phyloP scores from a whole-genome alignment of 352 stramenopile genomes.

The Phytopythium delawarense region DNA sequence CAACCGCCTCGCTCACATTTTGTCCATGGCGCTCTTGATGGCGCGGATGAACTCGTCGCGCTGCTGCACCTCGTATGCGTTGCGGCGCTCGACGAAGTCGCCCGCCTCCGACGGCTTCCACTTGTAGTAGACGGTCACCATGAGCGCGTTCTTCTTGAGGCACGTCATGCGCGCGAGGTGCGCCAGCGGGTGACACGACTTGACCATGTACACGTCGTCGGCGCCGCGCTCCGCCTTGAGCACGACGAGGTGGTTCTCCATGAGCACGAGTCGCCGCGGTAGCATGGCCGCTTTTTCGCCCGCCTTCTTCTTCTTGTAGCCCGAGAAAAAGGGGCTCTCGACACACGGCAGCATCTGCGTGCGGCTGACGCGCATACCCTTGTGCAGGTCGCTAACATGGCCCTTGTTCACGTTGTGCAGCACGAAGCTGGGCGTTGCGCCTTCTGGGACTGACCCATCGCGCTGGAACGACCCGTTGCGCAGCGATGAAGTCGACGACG shows the following conservation, averaged over 20 bases:
- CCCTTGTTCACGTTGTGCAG: conserved; percentile 57
- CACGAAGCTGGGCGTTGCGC: conserved; percentile 17
- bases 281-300: conserved; percentile 33
- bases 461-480: conserved; percentile 43
- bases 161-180: conserved; percentile 83
- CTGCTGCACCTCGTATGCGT: conserved; percentile 84
- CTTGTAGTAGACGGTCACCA: conserved; percentile 88
- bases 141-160: conserved; percentile 86
- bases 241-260: conserved; percentile 73
- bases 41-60: conserved; percentile 86
- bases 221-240: conserved; percentile 68
- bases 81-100: conserved; percentile 53
- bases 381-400: conserved; percentile 40
- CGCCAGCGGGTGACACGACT: conserved; percentile 66
- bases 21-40: conserved; percentile 79
- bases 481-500: conserved; percentile 36
- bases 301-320: conserved; percentile 80
- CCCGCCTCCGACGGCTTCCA: conserved; percentile 35
- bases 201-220: conserved; percentile 73
- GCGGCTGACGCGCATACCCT: conserved; percentile 68
- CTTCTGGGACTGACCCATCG: conserved; percentile 8
- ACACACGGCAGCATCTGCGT: conserved; percentile 66
- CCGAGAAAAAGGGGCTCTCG: conserved; percentile 75
- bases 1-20: conserved; percentile 30
- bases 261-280: conserved; percentile 53